Evolutionary conservation across 2,329 filamentous ascomycete genomes (phyloP), one percentile per base, ranked within the genome.

Genomic region (Neoarthrinium moseri): DNA sequence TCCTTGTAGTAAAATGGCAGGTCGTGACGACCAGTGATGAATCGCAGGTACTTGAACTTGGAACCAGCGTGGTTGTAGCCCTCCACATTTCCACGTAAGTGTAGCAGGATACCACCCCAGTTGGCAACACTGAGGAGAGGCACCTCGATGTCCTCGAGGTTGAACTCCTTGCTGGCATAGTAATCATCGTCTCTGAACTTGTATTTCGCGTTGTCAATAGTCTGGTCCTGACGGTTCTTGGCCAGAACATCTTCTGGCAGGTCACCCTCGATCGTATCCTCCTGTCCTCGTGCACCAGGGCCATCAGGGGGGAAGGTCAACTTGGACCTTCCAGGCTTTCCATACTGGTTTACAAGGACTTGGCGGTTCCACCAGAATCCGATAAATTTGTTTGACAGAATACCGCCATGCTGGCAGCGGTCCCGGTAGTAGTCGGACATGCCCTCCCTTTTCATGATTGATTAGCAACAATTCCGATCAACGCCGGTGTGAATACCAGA

Each of bases 1-100:
- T 87, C 80, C 1, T 75, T 62, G 58, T 87, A 87, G 65, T 87
- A 89, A 60, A 89, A 88, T 0, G 85, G 85, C 2, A 89, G 69
- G 54, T 89, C 85, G 51, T 89, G 85, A 0, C 86, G 74, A 2
- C 86, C 85, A 1, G 78, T 83, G 56, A 88, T 84, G 59, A 87
- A 81, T 6, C 84, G 77, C 1, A 89, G 70, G 52, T 84, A 89
- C 60, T 89, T 89, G 50, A 82, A 69, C 47, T 81, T 71, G 1
- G 84, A 87, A 1, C 83, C 81, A 0, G 84, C 84, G 38, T 81
- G 72, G 2, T 68, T 67, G 46, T 77, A 89, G 0, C 84, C 85
- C 55, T 85, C 74, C 6, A 89, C 72, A 52, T 89, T 89, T 2
- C 85, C 85, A 6, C 84, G 73, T 5, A 88, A 71, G 53, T 89